Conservation (phyloP, 2,329 filamentous ascomycete species). For the Aspergillus luchuensis region DNA sequence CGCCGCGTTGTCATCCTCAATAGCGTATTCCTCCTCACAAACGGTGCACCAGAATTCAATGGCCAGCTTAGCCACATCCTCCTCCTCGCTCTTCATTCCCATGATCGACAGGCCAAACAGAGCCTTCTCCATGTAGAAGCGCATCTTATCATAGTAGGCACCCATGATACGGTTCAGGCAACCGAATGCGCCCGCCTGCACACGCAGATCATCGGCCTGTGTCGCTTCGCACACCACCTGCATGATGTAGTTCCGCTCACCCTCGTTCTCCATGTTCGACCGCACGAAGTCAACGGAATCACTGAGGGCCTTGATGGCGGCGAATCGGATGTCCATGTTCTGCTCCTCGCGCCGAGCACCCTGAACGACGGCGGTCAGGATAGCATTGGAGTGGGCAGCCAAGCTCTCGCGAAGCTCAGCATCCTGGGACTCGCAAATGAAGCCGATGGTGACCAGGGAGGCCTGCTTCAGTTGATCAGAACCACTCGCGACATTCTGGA, state of each 20-base stretch:
- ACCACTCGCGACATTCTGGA: constrained; percentile 89
- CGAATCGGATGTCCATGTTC: constrained; percentile 85
- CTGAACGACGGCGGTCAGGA: constrained; percentile 95
- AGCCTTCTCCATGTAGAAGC: constrained; percentile 99
- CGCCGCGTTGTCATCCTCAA: constrained; percentile 93
- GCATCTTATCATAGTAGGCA: constrained; percentile 99
- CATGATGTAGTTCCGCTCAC: constrained; percentile 99
- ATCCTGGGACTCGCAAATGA: constrained; percentile 96
- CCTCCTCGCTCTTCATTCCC: constrained; percentile 97
- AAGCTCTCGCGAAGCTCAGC: constrained; percentile 78
- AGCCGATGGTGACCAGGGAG: constrained; percentile 94
- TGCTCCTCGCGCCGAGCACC: constrained; percentile 95
- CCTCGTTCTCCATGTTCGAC: constrained; percentile 98
- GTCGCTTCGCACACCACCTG: constrained; percentile 99
- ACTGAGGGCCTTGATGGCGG: constrained; percentile 89
- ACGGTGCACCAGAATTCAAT: constrained; percentile 99
- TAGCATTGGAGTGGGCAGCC: constrained; percentile 89
- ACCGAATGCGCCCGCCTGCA: constrained; percentile 94
- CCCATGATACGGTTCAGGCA: constrained; percentile 99
- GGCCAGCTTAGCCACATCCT: constrained; percentile 96
- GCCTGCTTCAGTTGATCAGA: constrained; percentile 88
- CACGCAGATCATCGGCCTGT: constrained; percentile 84
- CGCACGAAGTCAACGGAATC: constrained; percentile 97
- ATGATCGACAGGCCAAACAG: constrained; percentile 95
- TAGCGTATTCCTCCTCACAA: constrained; percentile 96